Conservation (phyloP, 2,329 filamentous ascomycete species). For the Pestalotiopsis sp. region DNA sequence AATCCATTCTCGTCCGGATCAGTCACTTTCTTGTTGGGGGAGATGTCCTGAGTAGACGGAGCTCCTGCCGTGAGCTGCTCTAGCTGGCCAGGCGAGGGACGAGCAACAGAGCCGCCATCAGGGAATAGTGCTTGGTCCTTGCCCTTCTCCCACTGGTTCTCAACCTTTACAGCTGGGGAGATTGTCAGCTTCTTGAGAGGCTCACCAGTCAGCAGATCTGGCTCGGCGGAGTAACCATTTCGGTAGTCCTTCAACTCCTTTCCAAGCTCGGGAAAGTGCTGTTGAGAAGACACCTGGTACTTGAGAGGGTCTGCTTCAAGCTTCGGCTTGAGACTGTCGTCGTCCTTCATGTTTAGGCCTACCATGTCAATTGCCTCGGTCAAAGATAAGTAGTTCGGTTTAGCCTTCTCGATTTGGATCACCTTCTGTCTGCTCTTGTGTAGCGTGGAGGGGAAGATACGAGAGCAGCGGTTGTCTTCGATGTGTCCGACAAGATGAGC, state of each 20-base stretch:
- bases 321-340: background rate
- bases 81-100: constrained; percentile 14
- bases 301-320: background rate
- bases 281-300: background rate
- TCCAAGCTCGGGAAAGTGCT: background rate
- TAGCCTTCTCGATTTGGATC: constrained; percentile 8
- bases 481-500: constrained; percentile 46
- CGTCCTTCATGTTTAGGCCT: background rate
- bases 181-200: constrained; percentile 9
- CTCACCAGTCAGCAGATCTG: constrained; percentile 19
- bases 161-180: background rate
- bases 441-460: constrained; percentile 34
- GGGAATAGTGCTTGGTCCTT: constrained; percentile 27
- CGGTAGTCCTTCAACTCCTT: constrained; percentile 19
- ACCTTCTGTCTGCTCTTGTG: constrained; percentile 37
- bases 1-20: constrained; percentile 52
- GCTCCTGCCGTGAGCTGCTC: background rate
- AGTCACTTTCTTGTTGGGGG: constrained; percentile 20
- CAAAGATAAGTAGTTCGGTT: background rate
- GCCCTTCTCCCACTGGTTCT: constrained; percentile 22
- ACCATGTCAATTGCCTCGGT: constrained; percentile 1
- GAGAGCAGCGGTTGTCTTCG: constrained; percentile 41
- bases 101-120: constrained; percentile 20
- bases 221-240: constrained; percentile 20
- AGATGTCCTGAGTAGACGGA: constrained; percentile 13